These are phyloP conservation scores for Lachnellula suecica DNA, from an alignment of 2,329 filamentous ascomycete genomes.

Conservation along the genomic window DNA sequence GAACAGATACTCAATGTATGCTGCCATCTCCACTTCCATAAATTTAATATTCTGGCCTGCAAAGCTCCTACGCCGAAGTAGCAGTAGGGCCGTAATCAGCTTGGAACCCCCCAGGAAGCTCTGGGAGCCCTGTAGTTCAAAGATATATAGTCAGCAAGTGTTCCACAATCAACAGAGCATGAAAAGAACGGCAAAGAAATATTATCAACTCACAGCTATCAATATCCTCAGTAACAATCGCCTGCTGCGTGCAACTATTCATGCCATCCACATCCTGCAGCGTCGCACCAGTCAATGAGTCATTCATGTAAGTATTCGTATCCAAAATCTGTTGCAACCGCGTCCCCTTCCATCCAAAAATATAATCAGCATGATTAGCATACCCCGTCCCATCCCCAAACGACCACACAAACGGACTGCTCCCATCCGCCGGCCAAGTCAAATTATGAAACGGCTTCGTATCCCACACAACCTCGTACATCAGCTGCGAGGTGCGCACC, in stretches of 20 bases:
- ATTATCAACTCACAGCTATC: constrained; percentile 43
- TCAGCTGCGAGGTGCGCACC: constrained; percentile 11
- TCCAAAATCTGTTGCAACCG: constrained; percentile 49
- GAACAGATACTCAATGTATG: too few species aligned
- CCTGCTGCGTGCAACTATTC: constrained; percentile 45
- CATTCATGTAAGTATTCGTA: constrained; percentile 46
- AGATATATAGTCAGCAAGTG: background rate
- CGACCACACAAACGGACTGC: constrained; percentile 43
- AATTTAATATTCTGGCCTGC: too few species aligned
- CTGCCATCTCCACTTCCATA: too few species aligned
- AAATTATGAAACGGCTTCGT: constrained; percentile 41
- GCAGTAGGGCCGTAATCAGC: constrained; percentile 2
- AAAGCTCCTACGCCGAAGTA: too few species aligned
- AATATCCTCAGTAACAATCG: constrained; percentile 48
- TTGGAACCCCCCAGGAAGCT: constrained; percentile 4
- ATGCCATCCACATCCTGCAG: constrained; percentile 44
- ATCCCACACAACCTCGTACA: constrained; percentile 49
- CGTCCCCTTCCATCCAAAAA: constrained; percentile 51
- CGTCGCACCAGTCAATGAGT: constrained; percentile 37
- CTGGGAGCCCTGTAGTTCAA: constrained; percentile 3
- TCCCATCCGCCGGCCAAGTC: constrained; percentile 43
- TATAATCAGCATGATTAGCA: constrained; percentile 50
- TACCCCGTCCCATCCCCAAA: constrained; percentile 44
- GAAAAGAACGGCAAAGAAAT: constrained; percentile 12
- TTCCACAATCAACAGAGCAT: background rate